phyloP scores from a whole-genome alignment of 2,329 filamentous ascomycete species.

The Cercospora sojina region DNA sequence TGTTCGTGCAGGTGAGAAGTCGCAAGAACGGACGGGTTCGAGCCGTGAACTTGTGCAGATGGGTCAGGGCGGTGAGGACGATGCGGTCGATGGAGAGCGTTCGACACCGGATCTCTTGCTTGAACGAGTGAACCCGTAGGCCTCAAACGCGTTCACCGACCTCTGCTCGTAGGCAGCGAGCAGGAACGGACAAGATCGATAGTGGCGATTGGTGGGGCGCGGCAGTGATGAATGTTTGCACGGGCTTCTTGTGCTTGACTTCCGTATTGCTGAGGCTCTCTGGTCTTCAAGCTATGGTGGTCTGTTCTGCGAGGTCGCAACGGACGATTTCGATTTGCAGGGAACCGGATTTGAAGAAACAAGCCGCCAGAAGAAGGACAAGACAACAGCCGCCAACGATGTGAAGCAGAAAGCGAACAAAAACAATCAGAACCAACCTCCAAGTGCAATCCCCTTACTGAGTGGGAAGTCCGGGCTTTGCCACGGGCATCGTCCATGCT shows the following conservation, averaged over 20 bases:
- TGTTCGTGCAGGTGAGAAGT: constrained; percentile 9
- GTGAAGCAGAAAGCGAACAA: constrained; percentile 21
- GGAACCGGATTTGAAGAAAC: neutral
- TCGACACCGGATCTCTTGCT: neutral
- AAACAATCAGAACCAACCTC: constrained; percentile 23
- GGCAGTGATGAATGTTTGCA: neutral
- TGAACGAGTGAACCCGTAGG: neutral
- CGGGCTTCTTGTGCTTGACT: neutral
- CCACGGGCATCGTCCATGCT: constrained; percentile 18
- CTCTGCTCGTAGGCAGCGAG: neutral
- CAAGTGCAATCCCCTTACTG: constrained; percentile 19
- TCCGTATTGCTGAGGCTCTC: neutral
- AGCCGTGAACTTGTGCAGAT: neutral
- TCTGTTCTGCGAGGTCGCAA: neutral
- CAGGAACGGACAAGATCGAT: neutral
- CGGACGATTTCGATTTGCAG: neutral
- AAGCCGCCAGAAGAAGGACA: constrained; percentile 3
- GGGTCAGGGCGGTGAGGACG: neutral
- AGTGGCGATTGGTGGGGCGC: neutral
- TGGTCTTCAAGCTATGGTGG: neutral
- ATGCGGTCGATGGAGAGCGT: neutral
- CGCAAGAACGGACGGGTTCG: constrained; percentile 10
- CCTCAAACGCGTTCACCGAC: neutral
- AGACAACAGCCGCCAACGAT: constrained; percentile 24
- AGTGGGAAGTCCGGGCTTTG: constrained; percentile 11